Conservation (phyloP, 352 stramenopile genomes). For the Globisporangium irregulare region DNA sequence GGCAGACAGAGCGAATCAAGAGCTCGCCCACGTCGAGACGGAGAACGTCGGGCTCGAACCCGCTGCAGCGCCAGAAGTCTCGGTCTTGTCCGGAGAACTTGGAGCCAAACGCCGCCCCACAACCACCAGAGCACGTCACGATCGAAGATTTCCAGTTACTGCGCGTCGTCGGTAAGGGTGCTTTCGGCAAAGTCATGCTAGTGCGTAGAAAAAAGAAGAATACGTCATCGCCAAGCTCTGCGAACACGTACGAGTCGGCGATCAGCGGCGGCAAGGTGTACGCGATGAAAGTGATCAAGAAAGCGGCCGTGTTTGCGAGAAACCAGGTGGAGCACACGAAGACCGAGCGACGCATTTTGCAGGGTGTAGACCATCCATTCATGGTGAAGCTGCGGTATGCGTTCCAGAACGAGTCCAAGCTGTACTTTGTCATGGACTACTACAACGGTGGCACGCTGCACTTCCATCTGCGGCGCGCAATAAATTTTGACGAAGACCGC, state of each 20-base stretch:
- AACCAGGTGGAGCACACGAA: constrained; percentile 92
- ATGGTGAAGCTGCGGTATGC: constrained; percentile 84
- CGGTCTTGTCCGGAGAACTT: constrained; percentile 14
- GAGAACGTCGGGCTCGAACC: not conserved
- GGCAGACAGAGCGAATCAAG: constrained; percentile 6
- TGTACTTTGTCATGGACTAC: constrained; percentile 91
- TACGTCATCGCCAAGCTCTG: not conserved
- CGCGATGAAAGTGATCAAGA: constrained; percentile 93
- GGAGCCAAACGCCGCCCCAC: not conserved
- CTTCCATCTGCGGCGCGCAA: constrained; percentile 69
- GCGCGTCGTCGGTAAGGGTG: constrained; percentile 96
- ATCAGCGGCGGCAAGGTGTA: constrained; percentile 54
- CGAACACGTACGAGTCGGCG: constrained; percentile 7
- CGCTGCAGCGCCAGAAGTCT: constrained; percentile 13
- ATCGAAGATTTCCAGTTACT: constrained; percentile 75
- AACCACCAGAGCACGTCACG: constrained; percentile 9
- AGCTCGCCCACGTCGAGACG: not conserved
- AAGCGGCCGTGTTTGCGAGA: constrained; percentile 81
- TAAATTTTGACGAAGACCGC: constrained; percentile 65
- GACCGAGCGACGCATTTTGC: constrained; percentile 85
- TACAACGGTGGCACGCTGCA: constrained; percentile 86
- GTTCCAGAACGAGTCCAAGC: constrained; percentile 81
- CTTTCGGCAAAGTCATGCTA: constrained; percentile 95
- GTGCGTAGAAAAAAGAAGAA: constrained; percentile 56
- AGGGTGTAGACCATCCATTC: constrained; percentile 84